Conservation (phyloP, 1,284 basidiomycete genomes). For the Ganoderma boninense region DNA sequence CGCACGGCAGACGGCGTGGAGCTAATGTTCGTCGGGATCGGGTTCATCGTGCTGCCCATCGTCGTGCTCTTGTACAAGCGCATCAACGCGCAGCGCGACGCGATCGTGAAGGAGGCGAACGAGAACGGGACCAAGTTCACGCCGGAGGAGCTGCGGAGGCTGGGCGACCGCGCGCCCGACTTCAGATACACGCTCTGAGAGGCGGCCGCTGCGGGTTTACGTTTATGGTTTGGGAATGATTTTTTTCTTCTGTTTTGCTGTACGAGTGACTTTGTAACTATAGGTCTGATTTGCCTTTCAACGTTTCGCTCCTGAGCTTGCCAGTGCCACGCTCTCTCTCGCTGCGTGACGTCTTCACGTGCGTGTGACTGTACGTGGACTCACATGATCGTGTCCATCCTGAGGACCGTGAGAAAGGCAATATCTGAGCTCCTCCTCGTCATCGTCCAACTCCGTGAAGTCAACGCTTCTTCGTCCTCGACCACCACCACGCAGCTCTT, state of each 20-base stretch:
- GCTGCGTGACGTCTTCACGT: neutral
- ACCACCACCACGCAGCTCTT: neutral
- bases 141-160: conserved; percentile 35
- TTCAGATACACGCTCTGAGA: conserved; percentile 66
- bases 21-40: conserved; percentile 73
- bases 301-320: neutral
- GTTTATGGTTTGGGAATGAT: neutral
- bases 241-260: neutral
- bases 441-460: too few species aligned
- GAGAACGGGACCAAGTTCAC: conserved; percentile 26
- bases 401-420: neutral
- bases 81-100: conserved; percentile 57
- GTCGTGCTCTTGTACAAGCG: conserved; percentile 59
- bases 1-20: conserved; percentile 61
- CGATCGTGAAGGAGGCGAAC: conserved; percentile 26
- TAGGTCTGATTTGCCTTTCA: neutral
- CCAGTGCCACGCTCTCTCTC: too few species aligned
- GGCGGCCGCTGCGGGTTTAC: neutral
- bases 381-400: neutral
- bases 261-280: neutral
- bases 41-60: conserved; percentile 59
- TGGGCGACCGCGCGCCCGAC: conserved; percentile 72
- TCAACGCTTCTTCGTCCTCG: too few species aligned
- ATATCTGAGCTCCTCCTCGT: neutral
- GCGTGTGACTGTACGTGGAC: neutral